Evolutionary conservation across 495 filamentous ascomycete species (phyloP), one percentile per base, ranked within the genome.

Genomic region (Durotheca rogersii): DNA sequence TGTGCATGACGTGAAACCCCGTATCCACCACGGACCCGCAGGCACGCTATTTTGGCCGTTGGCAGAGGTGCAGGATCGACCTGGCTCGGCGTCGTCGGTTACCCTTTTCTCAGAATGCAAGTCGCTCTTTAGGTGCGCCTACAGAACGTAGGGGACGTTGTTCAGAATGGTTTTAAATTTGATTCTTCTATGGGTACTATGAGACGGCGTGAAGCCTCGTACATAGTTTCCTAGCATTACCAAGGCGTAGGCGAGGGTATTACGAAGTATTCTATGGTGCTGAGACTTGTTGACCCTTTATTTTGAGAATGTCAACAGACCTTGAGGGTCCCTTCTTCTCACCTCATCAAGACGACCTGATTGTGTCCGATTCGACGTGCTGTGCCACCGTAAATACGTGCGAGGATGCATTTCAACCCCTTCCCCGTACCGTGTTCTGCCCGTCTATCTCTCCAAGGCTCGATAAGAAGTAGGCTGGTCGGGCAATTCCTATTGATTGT

Each of bases 151-250:
- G 20, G 6, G 38, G 41, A 47, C 29, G 39, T 48, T 59, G 31
- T 21, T 50, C 45, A 59, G 50, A 51, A 49, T 59, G 56, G 49
- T 53, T 59, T n/a, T 35, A 47, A 32, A 47, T 46, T 44, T 51
- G 51, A 48, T 47, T 60, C 38, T 47, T 60, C 38, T 12, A 18
- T 47, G 46, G n/a, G 46, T 56, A 47, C 18, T 52, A 52, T 51
- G 39, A 66, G 65, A 63, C 70, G 66, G 60, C 60, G 40, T 72
- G 65, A 51, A 58, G 57, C 53, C 53, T 43, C 45, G n/a, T n/a
- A n/a, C n/a, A 36, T 57, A 39, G 21, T 51, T 54, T 43, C 36
- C 30, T 50, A 47, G 48, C 53, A 49, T 53, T 48, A 42, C 48
- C 36, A 38, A 44, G 11, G 46, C 49, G 46, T 41, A 29, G 49